Conservation (phyloP, 306 rosid genomes). For the Fagus sylvatica region DNA sequence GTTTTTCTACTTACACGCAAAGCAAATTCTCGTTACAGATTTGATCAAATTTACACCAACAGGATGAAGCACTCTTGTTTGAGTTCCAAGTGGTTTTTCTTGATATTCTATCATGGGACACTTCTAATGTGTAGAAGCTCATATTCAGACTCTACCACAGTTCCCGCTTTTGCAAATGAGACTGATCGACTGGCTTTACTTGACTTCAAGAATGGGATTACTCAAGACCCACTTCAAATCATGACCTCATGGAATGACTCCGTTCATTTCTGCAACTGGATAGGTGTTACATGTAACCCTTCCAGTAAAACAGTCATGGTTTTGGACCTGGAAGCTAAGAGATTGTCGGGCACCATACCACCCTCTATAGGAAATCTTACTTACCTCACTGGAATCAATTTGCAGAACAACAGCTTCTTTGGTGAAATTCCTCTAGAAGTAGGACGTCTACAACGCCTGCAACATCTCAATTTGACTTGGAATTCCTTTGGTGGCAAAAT, state of each 20-base stretch:
- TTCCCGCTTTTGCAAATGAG: slow-evolving; percentile 15
- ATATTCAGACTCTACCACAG: not conserved
- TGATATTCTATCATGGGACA: not conserved
- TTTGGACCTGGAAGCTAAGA: slow-evolving; percentile 21
- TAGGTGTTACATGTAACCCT: slow-evolving; percentile 33
- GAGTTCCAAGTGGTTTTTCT: not conserved
- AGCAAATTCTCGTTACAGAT: no score
- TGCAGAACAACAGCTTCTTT: slow-evolving; percentile 19
- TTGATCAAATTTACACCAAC: no score
- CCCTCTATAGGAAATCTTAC: slow-evolving; percentile 44
- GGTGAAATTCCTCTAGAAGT: slow-evolving; percentile 40
- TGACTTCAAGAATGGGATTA: slow-evolving; percentile 30
- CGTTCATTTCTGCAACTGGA: slow-evolving; percentile 33
- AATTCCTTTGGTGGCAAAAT: slow-evolving; percentile 32
- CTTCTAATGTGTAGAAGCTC: slow-evolving; percentile 11
- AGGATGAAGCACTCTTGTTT: slow-evolving; percentile 4
- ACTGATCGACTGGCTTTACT: slow-evolving; percentile 33
- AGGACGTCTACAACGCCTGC: slow-evolving; percentile 21
- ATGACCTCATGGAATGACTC: slow-evolving; percentile 52
- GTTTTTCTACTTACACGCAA: no score
- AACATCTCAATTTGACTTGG: slow-evolving; percentile 15
- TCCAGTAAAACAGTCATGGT: slow-evolving; percentile 21
- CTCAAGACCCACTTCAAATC: slow-evolving; percentile 26
- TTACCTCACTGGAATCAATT: slow-evolving; percentile 29
- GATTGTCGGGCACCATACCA: slow-evolving; percentile 29